phyloP scores from a whole-genome alignment of 306 rosid species.

The Cucurbita maxima region DNA sequence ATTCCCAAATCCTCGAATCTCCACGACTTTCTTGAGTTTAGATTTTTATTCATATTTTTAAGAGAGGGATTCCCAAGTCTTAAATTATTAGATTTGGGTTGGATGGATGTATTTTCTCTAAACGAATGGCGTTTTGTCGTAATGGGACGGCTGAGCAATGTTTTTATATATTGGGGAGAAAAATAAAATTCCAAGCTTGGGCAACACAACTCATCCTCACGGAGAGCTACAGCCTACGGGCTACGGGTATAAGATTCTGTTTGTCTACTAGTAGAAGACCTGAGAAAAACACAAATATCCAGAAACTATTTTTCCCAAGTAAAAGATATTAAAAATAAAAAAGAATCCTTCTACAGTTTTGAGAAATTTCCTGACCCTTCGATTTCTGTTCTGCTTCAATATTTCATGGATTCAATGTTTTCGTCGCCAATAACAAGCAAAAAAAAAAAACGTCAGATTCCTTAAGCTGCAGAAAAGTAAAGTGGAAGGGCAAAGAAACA shows the following conservation, averaged over 20 bases:
- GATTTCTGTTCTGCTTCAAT: not conserved
- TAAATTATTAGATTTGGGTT: not conserved
- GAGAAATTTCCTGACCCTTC: not conserved
- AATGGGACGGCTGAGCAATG: constrained; percentile 10
- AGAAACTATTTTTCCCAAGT: not conserved
- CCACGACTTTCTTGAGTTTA: constrained; percentile 6
- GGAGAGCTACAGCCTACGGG: constrained; percentile 1
- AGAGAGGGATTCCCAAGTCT: constrained; percentile 9
- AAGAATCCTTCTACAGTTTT: not conserved
- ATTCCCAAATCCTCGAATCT: constrained; percentile 13
- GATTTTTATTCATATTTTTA: not conserved
- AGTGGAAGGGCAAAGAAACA: not conserved
- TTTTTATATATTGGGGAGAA: not conserved
- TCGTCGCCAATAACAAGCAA: not conserved
- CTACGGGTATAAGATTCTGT: constrained; percentile 13
- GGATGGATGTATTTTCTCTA: constrained; percentile 21
- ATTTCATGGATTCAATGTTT: not conserved
- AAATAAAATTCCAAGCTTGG: not conserved
- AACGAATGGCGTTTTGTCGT: constrained; percentile 24
- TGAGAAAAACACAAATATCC: constrained; percentile 19
- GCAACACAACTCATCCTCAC: constrained; percentile 5
- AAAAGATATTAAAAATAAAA: not conserved
- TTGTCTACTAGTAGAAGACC: constrained; percentile 9
- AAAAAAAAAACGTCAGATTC: not conserved
- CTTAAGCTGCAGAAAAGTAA: not conserved